phyloP scores from a whole-genome alignment of 305 asterid species.

The Rubia tinctorum region DNA sequence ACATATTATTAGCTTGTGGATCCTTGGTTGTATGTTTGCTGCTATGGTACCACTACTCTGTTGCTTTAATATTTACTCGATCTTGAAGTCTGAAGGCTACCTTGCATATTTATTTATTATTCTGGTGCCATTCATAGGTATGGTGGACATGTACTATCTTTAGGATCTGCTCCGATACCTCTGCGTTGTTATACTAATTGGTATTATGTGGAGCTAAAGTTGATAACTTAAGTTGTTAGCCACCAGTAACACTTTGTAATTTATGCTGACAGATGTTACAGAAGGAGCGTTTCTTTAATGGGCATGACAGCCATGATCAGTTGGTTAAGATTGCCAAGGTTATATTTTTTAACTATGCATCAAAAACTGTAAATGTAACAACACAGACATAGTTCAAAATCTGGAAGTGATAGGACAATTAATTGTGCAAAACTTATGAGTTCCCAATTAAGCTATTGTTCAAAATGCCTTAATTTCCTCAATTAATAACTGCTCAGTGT shows the following conservation, averaged over 20 bases:
- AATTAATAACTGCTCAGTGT: too few relatives aligned
- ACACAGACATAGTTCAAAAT: too few relatives aligned
- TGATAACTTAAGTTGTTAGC: not conserved
- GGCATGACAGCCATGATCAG: constrained; percentile 87
- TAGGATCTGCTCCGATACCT: constrained; percentile 19
- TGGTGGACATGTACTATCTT: constrained; percentile 8
- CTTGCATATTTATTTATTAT: not conserved
- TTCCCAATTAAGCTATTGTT: too few relatives aligned
- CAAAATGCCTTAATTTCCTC: too few relatives aligned
- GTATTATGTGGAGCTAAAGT: constrained; percentile 16
- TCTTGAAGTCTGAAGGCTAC: not conserved
- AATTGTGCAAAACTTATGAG: too few relatives aligned
- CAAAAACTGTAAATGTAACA: too few relatives aligned
- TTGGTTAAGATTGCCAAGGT: constrained; percentile 92
- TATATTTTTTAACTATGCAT: constrained; percentile 12
- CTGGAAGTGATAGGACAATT: too few relatives aligned
- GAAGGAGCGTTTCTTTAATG: constrained; percentile 91
- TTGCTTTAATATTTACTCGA: not conserved
- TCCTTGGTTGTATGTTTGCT: constrained; percentile 85
- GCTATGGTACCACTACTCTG: constrained; percentile 53
- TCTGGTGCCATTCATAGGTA: not conserved
- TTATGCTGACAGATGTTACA: constrained; percentile 61
- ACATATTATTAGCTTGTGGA: constrained; percentile 41
- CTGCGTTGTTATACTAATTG: constrained; percentile 18
- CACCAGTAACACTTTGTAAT: constrained; percentile 10